Percentiles rank a stretch among this genome's conserved stretches.
Conservation (phyloP, 805 yeast genomes). For the Starmerella bacillaris region DNA sequence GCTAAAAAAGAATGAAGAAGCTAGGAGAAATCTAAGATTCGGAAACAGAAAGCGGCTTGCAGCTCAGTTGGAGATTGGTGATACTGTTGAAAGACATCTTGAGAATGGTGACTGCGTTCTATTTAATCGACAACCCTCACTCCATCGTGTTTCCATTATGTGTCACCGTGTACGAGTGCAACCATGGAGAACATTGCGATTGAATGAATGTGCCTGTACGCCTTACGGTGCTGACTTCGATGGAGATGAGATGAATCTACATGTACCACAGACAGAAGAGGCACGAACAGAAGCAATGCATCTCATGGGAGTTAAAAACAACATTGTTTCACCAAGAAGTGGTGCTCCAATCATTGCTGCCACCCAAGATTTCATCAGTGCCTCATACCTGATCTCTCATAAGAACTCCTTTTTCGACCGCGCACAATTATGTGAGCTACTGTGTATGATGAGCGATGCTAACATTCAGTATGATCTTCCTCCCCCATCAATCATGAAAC, state of each 20-base stretch:
- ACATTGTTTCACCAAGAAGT: constrained; percentile 83
- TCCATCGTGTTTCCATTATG: constrained; percentile 82
- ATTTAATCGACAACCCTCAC: constrained; percentile 93
- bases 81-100: constrained; percentile 85
- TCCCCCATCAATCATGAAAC: constrained; percentile 85
- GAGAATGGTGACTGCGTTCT: constrained; percentile 94
- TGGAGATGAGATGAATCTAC: constrained; percentile 98
- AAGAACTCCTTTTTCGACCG: constrained; percentile 88
- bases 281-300: constrained; percentile 98
- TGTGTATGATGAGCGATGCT: constrained; percentile 95
- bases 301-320: constrained; percentile 94
- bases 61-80: constrained; percentile 62
- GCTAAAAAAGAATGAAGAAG: constrained; percentile 51
- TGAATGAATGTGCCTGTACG: constrained; percentile 97
- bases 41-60: constrained; percentile 75
- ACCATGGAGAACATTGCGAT: constrained; percentile 95
- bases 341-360: constrained; percentile 99
- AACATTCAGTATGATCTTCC: constrained; percentile 76
- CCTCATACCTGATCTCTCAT: constrained; percentile 78
- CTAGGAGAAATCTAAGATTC: constrained; percentile 67
- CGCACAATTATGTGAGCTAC: constrained; percentile 60
- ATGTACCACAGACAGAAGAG: constrained; percentile 97
- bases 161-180: constrained; percentile 91
- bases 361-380: constrained; percentile 97
- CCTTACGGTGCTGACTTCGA: constrained; percentile 99